Evolutionary conservation across 306 rosid genomes (phyloP).

Genomic region (Dicorynia guianensis): DNA sequence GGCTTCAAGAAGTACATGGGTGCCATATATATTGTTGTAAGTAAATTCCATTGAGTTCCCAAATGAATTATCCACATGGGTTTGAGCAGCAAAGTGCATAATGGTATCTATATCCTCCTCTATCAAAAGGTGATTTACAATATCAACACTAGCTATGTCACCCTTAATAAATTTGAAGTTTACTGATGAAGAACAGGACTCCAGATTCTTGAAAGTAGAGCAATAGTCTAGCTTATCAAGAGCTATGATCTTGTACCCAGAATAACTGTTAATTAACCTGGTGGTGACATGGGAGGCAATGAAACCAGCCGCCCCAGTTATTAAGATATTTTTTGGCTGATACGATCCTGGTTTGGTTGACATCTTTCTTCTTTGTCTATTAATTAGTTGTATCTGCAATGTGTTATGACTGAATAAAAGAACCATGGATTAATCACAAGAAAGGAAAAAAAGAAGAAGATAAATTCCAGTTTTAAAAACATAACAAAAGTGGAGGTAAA

Average conservation of each 20-base stretch:
- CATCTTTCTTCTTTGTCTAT: conserved; percentile 45
- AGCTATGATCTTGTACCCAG: conserved; percentile 64
- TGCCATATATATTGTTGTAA: conserved; percentile 76
- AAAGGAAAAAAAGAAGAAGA: background rate
- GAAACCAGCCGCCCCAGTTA: conserved; percentile 83
- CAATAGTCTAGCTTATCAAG: conserved; percentile 81
- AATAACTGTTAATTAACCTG: conserved; percentile 58
- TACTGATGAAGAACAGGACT: conserved; percentile 51
- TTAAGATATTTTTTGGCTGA: conserved; percentile 66
- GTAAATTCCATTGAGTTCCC: conserved; percentile 82
- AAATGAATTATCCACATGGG: conserved; percentile 82
- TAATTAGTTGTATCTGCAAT: conserved; percentile 34
- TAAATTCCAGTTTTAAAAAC: background rate
- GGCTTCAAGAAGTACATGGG: conserved; percentile 79
- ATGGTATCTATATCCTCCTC: conserved; percentile 75
- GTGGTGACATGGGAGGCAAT: conserved; percentile 78
- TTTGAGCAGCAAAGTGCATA: conserved; percentile 84
- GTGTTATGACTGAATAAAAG: conserved; percentile 27
- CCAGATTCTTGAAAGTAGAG: conserved; percentile 64
- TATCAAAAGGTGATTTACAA: conserved; percentile 62
- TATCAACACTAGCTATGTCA: conserved; percentile 65
- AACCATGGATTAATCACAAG: conserved; percentile 15
- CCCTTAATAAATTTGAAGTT: conserved; percentile 75
- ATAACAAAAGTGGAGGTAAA: background rate
- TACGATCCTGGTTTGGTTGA: conserved; percentile 44